phyloP scores from a whole-genome alignment of 768 basidiomycete genomes.

The Mycena chlorophos region DNA sequence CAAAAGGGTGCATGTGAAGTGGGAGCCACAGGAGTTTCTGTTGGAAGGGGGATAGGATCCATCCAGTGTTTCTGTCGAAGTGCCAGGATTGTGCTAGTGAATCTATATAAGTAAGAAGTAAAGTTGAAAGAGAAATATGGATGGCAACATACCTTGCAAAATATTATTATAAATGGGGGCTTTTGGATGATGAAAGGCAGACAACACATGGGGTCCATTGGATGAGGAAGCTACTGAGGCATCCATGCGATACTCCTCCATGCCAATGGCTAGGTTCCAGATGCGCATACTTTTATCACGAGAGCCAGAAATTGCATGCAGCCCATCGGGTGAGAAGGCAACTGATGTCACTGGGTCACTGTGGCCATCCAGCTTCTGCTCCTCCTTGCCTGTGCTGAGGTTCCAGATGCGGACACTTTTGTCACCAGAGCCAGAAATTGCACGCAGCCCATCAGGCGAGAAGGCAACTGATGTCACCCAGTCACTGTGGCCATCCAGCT shows the following conservation, averaged over 20 bases:
- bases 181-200: conserved; percentile 39
- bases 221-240: conserved; percentile 26
- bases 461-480: background rate
- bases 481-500: background rate
- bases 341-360: conserved; percentile 18
- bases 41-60: too few species aligned
- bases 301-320: conserved; percentile 19
- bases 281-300: conserved; percentile 23
- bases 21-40: too few species aligned
- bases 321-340: conserved; percentile 26
- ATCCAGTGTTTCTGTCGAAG: too few species aligned
- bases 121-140: too few species aligned
- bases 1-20: too few species aligned
- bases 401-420: conserved; percentile 8
- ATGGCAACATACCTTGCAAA: background rate
- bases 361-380: conserved; percentile 13
- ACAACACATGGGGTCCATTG: conserved; percentile 30
- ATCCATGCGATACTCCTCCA: background rate
- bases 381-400: conserved; percentile 22
- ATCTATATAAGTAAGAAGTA: too few species aligned
- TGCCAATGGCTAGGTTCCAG: conserved; percentile 20
- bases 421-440: background rate
- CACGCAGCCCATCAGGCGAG: background rate
- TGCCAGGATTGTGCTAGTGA: too few species aligned
- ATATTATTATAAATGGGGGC: conserved; percentile 35